A percentile compares a stretch with the other conserved stretches of the same genome.
phyloP scores from a whole-genome alignment of 75 land plant genomes.

The Larix kaempferi region DNA sequence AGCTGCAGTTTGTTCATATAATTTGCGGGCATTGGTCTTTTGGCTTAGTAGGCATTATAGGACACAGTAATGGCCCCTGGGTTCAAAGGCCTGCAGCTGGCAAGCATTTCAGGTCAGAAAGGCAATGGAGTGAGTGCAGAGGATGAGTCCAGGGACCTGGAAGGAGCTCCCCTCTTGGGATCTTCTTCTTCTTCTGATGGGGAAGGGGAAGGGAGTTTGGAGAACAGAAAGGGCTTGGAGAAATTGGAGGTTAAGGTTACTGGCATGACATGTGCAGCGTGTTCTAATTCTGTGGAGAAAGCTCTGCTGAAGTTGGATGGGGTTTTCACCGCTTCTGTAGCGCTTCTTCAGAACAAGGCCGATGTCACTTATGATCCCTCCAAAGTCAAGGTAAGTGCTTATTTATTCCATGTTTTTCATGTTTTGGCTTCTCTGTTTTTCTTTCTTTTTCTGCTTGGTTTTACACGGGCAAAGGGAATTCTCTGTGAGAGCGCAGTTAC shows the following conservation, averaged over 20 bases:
- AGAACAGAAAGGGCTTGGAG: constrained; percentile 15
- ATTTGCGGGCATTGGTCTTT: background rate
- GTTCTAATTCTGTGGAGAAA: constrained; percentile 83
- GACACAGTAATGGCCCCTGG: constrained; percentile 21
- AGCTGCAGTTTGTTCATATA: background rate
- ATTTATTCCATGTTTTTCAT: background rate
- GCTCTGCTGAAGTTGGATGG: constrained; percentile 61
- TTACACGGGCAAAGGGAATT: too few relatives aligned
- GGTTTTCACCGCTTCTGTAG: constrained; percentile 67
- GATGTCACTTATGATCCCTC: constrained; percentile 61
- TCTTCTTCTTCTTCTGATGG: constrained; percentile 29
- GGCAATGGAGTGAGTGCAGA: background rate
- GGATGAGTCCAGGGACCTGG: constrained; percentile 31
- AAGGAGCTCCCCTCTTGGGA: constrained; percentile 51
- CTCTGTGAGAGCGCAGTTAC: too few relatives aligned
- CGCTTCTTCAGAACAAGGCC: constrained; percentile 88
- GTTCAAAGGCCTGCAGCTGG: constrained; percentile 30
- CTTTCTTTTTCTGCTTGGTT: too few relatives aligned
- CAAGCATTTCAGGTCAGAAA: background rate
- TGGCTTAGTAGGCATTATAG: background rate
- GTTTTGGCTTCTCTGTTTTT: background rate
- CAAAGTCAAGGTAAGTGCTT: constrained; percentile 31
- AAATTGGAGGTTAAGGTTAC: constrained; percentile 59
- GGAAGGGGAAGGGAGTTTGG: constrained; percentile 1
- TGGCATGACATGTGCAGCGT: constrained; percentile 97